Evolutionary conservation across 805 yeast genomes (phyloP).

Genomic region (Spathaspora sp.): DNA sequence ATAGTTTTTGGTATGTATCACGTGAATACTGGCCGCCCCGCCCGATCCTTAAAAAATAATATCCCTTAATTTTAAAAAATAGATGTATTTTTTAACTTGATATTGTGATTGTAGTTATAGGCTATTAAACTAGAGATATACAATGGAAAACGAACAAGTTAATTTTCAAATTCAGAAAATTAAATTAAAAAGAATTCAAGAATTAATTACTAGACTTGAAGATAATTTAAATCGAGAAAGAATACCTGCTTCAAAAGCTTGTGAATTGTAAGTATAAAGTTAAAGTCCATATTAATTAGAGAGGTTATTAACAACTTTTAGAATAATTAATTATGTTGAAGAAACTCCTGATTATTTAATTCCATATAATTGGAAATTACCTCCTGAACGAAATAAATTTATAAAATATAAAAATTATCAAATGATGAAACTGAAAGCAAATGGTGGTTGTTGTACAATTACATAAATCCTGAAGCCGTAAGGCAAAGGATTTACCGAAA

Average conservation of each 20-base stretch:
- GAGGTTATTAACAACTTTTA: conserved; percentile 8
- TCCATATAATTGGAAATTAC: conserved; percentile 41
- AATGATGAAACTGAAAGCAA: neutral
- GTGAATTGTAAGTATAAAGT: conserved; percentile 33
- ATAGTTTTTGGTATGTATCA: too few species aligned
- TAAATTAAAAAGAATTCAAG: conserved; percentile 58
- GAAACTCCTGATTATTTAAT: conserved; percentile 45
- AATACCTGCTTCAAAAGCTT: conserved; percentile 62
- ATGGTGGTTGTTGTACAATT: conserved; percentile 28
- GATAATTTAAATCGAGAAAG: conserved; percentile 52
- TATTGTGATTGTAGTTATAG: neutral
- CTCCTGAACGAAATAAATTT: conserved; percentile 32
- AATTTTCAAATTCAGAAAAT: conserved; percentile 45
- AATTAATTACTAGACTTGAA: conserved; percentile 51
- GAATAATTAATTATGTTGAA: conserved; percentile 40
- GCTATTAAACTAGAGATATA: neutral
- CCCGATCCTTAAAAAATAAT: too few species aligned
- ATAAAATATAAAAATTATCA: conserved; percentile 20
- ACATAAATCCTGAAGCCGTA: too few species aligned
- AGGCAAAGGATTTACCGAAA: too few species aligned
- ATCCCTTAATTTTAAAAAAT: too few species aligned
- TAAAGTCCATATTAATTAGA: neutral
- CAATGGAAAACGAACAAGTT: conserved; percentile 14
- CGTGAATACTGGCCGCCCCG: too few species aligned
- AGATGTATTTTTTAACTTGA: neutral